Evolutionary conservation across 2,329 filamentous ascomycete species (phyloP), one percentile per base, ranked within the genome.

Genomic region (Leptographium lundbergii): DNA sequence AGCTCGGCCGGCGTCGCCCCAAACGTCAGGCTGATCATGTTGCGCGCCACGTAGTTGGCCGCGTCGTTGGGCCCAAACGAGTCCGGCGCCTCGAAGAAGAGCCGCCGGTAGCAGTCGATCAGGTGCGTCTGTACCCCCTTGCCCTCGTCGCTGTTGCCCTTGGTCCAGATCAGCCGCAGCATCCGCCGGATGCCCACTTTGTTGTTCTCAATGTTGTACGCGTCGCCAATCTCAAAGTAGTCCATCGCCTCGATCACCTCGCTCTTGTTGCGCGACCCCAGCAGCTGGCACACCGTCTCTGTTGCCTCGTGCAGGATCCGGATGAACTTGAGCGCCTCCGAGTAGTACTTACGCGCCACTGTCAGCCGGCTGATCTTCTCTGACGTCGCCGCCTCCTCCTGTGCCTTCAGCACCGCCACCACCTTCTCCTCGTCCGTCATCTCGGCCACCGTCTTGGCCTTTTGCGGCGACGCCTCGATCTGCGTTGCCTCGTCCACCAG

Each of bases 181-280:
- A 99, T 99, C 60, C 91, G 87, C 61, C 92, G 84, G 67, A 99
- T 97, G 60, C 95, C 94, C 47, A 87, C 75, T 71, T 95, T 91
- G 68, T 95, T 91, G 65, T 94, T 89, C 70, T 96, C 89, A 60
- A 99, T 87, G 71, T 95, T 94, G 78, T 97, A 97, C 6, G 91
- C 92, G 70, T 99, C 91, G 52, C 94, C 87, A 52, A 96, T 84
- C 65, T 95, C 91, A 65, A 99, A 95, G 73, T 95, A 99, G 70
- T 99, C 94, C 85, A 99, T 99, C 19, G 95, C 94, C 71, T 99
- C 95, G 62, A 99, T 96, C 29, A 97, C 89, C 71, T 99, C 94
- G 66, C 89, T 96, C 78, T 99, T 99, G 77, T 99, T 99, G 68
- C 89, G 89, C 34, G 94, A 95, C 6, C 90, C 89, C 4, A 99